Evolutionary conservation across 768 basidiomycete genomes (phyloP).

Genomic region (Phanerochaete sordida): DNA sequence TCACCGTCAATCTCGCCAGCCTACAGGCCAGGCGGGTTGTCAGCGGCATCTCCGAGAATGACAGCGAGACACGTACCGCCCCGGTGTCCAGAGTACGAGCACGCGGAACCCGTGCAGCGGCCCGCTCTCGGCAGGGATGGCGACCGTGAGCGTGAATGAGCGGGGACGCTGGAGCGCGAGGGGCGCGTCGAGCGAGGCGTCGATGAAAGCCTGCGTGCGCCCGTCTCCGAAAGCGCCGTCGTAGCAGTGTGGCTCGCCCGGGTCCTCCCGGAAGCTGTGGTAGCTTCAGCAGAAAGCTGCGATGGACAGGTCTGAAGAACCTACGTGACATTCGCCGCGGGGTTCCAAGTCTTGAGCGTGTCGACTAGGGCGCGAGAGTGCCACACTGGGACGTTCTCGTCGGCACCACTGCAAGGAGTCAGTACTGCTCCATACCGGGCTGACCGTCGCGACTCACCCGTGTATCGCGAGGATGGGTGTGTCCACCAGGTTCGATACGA

Average conservation of each 20-base stretch:
- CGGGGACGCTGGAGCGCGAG: conserved; percentile 5
- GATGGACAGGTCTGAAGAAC: conserved; percentile 13
- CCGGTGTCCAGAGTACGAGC: conserved; percentile 54
- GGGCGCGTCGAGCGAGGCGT: conserved; percentile 24
- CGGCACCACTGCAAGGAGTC: conserved; percentile 49
- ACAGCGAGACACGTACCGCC: conserved; percentile 45
- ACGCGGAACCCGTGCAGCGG: conserved; percentile 71
- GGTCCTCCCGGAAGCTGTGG: conserved; percentile 58
- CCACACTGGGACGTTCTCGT: conserved; percentile 87
- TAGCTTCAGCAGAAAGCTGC: neutral
- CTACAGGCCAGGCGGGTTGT: neutral
- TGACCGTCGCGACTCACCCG: conserved; percentile 45
- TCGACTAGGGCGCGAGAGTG: conserved; percentile 69
- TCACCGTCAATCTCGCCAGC: conserved; percentile 9
- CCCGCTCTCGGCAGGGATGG: conserved; percentile 65
- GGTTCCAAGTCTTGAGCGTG: conserved; percentile 55
- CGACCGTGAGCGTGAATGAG: conserved; percentile 70
- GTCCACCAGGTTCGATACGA: conserved; percentile 72
- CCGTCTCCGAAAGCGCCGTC: conserved; percentile 50
- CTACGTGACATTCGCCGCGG: conserved; percentile 50
- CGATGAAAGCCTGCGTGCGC: conserved; percentile 55
- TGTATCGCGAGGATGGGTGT: conserved; percentile 74
- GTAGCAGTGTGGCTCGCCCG: conserved; percentile 70
- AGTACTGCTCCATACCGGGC: neutral
- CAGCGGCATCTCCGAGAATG: neutral